phyloP scores from a whole-genome alignment of 495 filamentous ascomycete species.

The Penicillium riverlandense region DNA sequence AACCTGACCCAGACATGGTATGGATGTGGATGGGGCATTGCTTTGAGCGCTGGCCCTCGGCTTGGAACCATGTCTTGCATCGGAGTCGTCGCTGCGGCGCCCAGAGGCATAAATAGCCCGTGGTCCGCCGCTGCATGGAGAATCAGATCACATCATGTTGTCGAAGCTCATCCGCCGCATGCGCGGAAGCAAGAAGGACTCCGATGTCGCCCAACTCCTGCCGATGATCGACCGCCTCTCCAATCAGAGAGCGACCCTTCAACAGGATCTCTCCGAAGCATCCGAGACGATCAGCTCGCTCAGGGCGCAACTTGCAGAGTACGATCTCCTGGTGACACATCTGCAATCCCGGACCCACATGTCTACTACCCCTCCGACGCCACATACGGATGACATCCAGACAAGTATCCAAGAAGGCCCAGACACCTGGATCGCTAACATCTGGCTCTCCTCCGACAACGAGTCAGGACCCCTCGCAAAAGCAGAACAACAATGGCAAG shows the following conservation, averaged over 20 bases:
- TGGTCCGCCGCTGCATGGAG: neutral
- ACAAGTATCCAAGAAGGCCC: neutral
- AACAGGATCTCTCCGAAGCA: constrained; percentile 4
- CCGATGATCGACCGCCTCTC: neutral
- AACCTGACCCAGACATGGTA: too few relatives aligned
- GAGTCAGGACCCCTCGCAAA: neutral
- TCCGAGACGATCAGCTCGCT: constrained; percentile 1
- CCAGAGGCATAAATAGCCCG: too few relatives aligned
- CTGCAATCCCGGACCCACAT: neutral
- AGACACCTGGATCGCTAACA: constrained; percentile 8
- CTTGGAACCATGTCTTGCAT: too few relatives aligned
- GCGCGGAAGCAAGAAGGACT: neutral
- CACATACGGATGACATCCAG: neutral
- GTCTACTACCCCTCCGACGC: neutral
- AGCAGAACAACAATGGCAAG: constrained; percentile 11
- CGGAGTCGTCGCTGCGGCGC: too few relatives aligned
- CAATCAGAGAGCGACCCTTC: constrained; percentile 3
- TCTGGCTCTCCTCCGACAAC: constrained; percentile 10
- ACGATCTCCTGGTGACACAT: constrained; percentile 13
- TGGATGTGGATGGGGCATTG: too few relatives aligned
- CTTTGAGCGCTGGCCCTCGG: too few relatives aligned
- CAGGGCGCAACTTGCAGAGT: constrained; percentile 7
- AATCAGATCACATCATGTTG: neutral
- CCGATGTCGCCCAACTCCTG: neutral
- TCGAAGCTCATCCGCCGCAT: neutral